Conservation (phyloP, 208 protist species). For the Acanthamoeba castellanii region DNA sequence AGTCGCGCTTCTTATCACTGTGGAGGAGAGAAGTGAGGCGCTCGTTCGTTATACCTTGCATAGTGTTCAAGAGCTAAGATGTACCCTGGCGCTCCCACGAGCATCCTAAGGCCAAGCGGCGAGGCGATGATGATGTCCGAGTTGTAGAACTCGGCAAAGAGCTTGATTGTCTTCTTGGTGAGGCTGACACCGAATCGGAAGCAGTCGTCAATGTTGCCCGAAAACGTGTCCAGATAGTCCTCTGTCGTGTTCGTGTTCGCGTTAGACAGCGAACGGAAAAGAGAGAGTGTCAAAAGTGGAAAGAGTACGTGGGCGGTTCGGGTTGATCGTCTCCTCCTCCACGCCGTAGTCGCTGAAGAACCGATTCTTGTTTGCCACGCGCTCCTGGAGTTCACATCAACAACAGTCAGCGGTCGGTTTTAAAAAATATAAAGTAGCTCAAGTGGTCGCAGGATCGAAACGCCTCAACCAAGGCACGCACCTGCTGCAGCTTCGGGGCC, state of each 20-base stretch:
- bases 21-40: background rate
- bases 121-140: constrained; percentile 97
- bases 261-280: background rate
- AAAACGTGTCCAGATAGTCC: constrained; percentile 95
- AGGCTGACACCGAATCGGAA: constrained; percentile 95
- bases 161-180: constrained; percentile 87
- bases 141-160: constrained; percentile 94
- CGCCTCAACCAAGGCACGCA: background rate
- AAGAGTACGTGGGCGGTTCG: background rate
- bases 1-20: constrained; percentile 86
- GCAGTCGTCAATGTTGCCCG: constrained; percentile 97
- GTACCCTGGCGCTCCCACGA: constrained; percentile 78
- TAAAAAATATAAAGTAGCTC: background rate
- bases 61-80: background rate
- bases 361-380: constrained; percentile 53
- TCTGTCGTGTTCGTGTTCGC: constrained; percentile 83
- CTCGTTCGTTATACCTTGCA: background rate
- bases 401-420: background rate
- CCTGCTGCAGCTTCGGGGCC: constrained; percentile 85
- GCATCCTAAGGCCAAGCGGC: constrained; percentile 93
- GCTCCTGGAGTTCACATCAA: background rate
- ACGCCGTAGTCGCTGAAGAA: constrained; percentile 56
- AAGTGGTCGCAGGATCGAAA: background rate
- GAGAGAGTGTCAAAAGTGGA: background rate
- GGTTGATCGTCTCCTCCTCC: constrained; percentile 61